Evolutionary conservation across 108 stramenopile species (phyloP).

Genomic region (Cylindrotheca closterium): DNA sequence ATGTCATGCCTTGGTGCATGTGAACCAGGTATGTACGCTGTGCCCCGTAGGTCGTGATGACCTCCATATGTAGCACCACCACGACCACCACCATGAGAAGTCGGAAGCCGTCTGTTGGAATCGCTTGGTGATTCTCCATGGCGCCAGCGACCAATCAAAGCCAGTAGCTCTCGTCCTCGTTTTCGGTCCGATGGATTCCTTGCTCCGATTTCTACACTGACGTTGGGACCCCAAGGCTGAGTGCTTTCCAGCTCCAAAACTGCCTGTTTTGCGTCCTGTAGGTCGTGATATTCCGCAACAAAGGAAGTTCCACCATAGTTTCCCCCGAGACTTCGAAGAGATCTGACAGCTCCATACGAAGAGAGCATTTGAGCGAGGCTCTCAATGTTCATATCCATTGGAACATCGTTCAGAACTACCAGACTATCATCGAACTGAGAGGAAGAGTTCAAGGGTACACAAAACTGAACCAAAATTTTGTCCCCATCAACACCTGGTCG

Average conservation of each 20-base stretch:
- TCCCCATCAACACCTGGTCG: conserved; percentile 17
- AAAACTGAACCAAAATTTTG: conserved; percentile 65
- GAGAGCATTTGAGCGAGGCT: conserved; percentile 57
- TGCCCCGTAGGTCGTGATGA: too few relatives aligned
- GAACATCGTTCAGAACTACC: conserved; percentile 69
- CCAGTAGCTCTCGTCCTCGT: conserved; percentile 73
- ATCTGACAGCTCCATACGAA: conserved; percentile 77
- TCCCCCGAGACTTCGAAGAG: conserved; percentile 42
- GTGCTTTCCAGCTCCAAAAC: conserved; percentile 76
- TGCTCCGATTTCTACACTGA: conserved; percentile 59
- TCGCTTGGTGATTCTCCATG: conserved; percentile 21
- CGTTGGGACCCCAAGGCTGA: conserved; percentile 79
- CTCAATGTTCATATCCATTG: conserved; percentile 54
- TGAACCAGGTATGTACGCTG: not conserved
- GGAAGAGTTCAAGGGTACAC: conserved; percentile 83
- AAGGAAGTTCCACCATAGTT: conserved; percentile 51
- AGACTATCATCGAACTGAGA: conserved; percentile 77
- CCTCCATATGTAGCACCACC: conserved; percentile 7
- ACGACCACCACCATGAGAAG: conserved; percentile 6
- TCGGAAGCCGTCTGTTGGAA: conserved; percentile 1
- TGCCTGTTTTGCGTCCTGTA: conserved; percentile 88
- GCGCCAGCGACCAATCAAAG: conserved; percentile 77
- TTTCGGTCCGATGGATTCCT: conserved; percentile 69
- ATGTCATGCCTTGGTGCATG: conserved; percentile 4
- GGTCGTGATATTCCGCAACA: conserved; percentile 83